A percentile compares a stretch with the other conserved stretches of the same genome.
Evolutionary conservation across 2,329 filamentous ascomycete species (phyloP).

Genomic region (Sporothrix luriei): DNA sequence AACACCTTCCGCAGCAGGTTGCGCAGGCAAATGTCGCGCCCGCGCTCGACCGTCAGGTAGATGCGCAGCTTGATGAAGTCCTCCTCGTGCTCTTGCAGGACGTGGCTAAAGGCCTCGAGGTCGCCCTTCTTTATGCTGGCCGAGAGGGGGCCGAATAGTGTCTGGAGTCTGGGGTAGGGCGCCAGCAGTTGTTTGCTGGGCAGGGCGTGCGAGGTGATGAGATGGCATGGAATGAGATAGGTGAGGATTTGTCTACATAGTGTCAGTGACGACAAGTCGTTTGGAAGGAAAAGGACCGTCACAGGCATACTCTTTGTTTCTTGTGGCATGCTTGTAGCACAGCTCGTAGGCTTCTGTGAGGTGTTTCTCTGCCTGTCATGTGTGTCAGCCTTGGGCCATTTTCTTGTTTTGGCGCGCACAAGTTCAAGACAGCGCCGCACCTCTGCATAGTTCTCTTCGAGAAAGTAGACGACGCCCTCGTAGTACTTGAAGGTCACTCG

Average conservation of each 20-base stretch:
- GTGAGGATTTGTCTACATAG: slow-evolving; percentile 76
- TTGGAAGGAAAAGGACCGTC: neutral
- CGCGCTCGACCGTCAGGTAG: slow-evolving; percentile 90
- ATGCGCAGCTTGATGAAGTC: slow-evolving; percentile 92
- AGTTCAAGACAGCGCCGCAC: slow-evolving; percentile 47
- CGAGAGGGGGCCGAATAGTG: slow-evolving; percentile 76
- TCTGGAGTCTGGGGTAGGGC: slow-evolving; percentile 74
- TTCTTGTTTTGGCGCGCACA: no score
- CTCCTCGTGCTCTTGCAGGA: slow-evolving; percentile 79
- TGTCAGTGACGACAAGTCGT: neutral
- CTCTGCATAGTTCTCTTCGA: slow-evolving; percentile 89
- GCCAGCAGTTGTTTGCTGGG: slow-evolving; percentile 72
- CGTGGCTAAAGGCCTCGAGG: slow-evolving; percentile 79
- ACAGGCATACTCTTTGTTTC: slow-evolving; percentile 73
- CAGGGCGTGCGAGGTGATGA: slow-evolving; percentile 83
- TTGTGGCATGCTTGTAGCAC: slow-evolving; percentile 71
- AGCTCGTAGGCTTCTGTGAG: slow-evolving; percentile 79
- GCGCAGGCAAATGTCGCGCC: slow-evolving; percentile 85
- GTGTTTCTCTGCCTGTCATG: slow-evolving; percentile 71
- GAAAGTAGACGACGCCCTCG: slow-evolving; percentile 85
- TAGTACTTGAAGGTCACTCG: slow-evolving; percentile 97
- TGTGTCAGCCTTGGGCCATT: neutral
- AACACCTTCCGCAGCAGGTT: slow-evolving; percentile 94
- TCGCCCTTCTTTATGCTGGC: slow-evolving; percentile 80
- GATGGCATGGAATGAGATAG: slow-evolving; percentile 90